phyloP scores from a whole-genome alignment of 805 yeast genomes.

The Saccharomycopsis sp. region DNA sequence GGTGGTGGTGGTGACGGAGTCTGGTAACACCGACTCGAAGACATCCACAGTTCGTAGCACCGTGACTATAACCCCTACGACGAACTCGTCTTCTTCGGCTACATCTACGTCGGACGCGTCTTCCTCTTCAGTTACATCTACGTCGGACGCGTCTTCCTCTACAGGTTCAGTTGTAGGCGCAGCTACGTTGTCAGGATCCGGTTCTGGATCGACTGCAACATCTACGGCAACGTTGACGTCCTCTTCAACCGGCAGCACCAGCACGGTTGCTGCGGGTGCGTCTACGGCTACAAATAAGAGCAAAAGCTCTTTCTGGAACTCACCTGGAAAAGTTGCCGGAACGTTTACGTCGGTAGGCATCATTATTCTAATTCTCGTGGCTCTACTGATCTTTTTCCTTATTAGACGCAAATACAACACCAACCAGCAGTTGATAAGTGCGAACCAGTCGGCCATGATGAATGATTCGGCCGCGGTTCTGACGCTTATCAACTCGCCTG shows the following conservation, averaged over 20 bases:
- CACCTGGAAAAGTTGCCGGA: constrained; percentile 78
- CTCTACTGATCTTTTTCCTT: constrained; percentile 37
- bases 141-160: background rate
- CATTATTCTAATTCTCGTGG: constrained; percentile 41
- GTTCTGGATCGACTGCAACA: constrained; percentile 1
- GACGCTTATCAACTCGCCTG: constrained; percentile 14
- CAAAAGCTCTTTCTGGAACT: constrained; percentile 48
- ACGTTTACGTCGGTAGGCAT: constrained; percentile 77
- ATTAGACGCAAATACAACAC: constrained; percentile 26
- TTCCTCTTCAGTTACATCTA: background rate
- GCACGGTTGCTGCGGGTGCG: background rate
- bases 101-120: background rate
- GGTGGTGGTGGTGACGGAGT: background rate
- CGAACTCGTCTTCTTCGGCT: background rate
- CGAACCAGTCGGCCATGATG: constrained; percentile 5
- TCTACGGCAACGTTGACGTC: background rate
- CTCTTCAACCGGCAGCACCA: background rate
- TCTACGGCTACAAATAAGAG: constrained; percentile 17
- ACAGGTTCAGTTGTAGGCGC: too few relatives aligned
- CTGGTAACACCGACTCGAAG: constrained; percentile 1
- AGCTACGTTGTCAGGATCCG: too few relatives aligned
- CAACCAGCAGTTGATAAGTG: constrained; percentile 14
- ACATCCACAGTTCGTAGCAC: background rate
- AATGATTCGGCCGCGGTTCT: constrained; percentile 4
- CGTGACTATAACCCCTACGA: constrained; percentile 1